Conservation (phyloP, 805 yeast genomes). For the Saturnispora kantuleensis region DNA sequence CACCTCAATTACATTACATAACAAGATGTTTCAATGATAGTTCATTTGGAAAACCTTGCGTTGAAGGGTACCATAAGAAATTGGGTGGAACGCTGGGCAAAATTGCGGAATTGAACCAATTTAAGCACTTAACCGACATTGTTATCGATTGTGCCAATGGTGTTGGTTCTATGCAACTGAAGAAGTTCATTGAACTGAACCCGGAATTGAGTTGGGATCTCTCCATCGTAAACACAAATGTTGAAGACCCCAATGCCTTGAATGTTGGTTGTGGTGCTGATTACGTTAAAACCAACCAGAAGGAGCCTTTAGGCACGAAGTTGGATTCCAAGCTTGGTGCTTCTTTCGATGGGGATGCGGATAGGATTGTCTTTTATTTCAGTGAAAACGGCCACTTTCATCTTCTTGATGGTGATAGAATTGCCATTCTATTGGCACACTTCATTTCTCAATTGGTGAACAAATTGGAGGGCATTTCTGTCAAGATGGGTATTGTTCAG, state of each 20-base stretch:
- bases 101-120: slow-evolving; percentile 29
- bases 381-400: slow-evolving; percentile 33
- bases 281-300: slow-evolving; percentile 83
- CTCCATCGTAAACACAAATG: slow-evolving; percentile 13
- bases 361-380: slow-evolving; percentile 72
- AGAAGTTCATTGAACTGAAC: slow-evolving; percentile 27
- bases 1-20: slow-evolving; percentile 89
- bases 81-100: slow-evolving; percentile 42
- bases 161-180: slow-evolving; percentile 78
- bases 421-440: slow-evolving; percentile 73
- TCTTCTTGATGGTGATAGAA: slow-evolving; percentile 86
- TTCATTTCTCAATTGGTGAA: slow-evolving; percentile 42
- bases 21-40: slow-evolving; percentile 64
- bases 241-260: slow-evolving; percentile 43
- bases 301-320: slow-evolving; percentile 46
- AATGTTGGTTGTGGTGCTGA: slow-evolving; percentile 92
- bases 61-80: slow-evolving; percentile 61
- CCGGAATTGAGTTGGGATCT: slow-evolving; percentile 21
- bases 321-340: slow-evolving; percentile 43
- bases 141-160: slow-evolving; percentile 92
- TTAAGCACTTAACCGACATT: slow-evolving; percentile 25
- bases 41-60: slow-evolving; percentile 51
- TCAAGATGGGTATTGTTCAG: slow-evolving; percentile 74
- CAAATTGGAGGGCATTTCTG: slow-evolving; percentile 25
- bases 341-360: slow-evolving; percentile 97